Evolutionary conservation across 768 basidiomycete species (phyloP).

Genomic region (Galerina sulciceps): DNA sequence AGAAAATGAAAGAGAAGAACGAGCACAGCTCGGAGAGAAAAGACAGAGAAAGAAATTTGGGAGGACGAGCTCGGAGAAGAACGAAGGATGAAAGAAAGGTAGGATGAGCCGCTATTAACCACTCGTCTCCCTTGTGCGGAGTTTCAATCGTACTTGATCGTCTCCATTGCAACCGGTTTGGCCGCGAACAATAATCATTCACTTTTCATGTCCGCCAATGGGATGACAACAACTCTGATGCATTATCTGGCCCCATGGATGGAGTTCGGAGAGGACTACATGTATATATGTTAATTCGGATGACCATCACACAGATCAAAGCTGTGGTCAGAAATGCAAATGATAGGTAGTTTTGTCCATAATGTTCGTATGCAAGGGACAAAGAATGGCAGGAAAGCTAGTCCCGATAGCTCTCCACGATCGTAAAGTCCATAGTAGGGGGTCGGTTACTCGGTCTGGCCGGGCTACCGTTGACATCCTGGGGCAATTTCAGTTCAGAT

Average conservation of each 20-base stretch:
- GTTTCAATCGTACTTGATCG: conserved; percentile 22
- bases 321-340: background rate
- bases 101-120: conserved; percentile 10
- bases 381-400: background rate
- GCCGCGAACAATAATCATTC: background rate
- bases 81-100: conserved; percentile 18
- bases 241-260: background rate
- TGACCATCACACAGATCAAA: background rate
- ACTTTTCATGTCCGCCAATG: background rate
- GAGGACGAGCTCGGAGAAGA: conserved; percentile 21
- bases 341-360: background rate
- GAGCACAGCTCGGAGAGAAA: conserved; percentile 39
- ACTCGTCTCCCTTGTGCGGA: conserved; percentile 18
- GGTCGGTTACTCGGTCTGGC: conserved; percentile 34
- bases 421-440: conserved; percentile 29
- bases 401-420: conserved; percentile 14
- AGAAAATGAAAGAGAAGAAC: conserved; percentile 28
- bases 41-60: conserved; percentile 26
- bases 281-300: background rate
- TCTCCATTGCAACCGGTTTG: conserved; percentile 14
- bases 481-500: conserved; percentile 7
- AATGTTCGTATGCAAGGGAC: background rate
- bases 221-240: conserved; percentile 1
- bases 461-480: conserved; percentile 23
- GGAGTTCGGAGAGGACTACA: background rate